phyloP scores from a whole-genome alignment of 2,329 filamentous ascomycete species.

The Stylonectria norvegica region DNA sequence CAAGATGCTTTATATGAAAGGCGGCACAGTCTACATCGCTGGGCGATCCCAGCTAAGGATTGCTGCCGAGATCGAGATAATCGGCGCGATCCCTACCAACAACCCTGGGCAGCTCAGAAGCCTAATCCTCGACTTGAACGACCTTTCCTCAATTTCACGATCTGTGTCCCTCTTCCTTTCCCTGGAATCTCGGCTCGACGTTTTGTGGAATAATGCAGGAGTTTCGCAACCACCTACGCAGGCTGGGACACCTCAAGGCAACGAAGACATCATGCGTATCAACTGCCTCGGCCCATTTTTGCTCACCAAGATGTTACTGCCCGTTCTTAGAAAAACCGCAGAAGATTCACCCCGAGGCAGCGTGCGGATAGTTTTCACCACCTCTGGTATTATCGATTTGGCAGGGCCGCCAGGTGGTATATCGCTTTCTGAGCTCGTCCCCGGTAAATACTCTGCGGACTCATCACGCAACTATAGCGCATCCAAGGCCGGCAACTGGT shows the following conservation, averaged over 20 bases:
- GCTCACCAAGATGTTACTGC: constrained; percentile 32
- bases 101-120: constrained; percentile 35
- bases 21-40: constrained; percentile 49
- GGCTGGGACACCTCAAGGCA: constrained; percentile 32
- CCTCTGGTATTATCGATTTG: constrained; percentile 18
- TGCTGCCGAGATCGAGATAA: constrained; percentile 36
- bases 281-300: constrained; percentile 36
- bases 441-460: constrained; percentile 1
- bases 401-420: constrained; percentile 1
- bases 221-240: constrained; percentile 34
- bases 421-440: constrained; percentile 1
- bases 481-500: constrained; percentile 21
- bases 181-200: constrained; percentile 27
- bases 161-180: constrained; percentile 17
- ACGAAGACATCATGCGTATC: constrained; percentile 36
- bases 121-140: constrained; percentile 36
- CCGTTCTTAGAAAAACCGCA: constrained; percentile 29
- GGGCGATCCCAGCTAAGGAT: constrained; percentile 41
- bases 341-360: constrained; percentile 18
- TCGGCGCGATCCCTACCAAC: constrained; percentile 31
- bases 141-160: constrained; percentile 25
- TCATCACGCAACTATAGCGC: constrained; percentile 15
- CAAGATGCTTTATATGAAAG: constrained; percentile 48
- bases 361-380: constrained; percentile 20
- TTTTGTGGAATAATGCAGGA: constrained; percentile 37